Evolutionary conservation across 208 protist genomes (phyloP).

Genomic region (Strigomonas galati): DNA sequence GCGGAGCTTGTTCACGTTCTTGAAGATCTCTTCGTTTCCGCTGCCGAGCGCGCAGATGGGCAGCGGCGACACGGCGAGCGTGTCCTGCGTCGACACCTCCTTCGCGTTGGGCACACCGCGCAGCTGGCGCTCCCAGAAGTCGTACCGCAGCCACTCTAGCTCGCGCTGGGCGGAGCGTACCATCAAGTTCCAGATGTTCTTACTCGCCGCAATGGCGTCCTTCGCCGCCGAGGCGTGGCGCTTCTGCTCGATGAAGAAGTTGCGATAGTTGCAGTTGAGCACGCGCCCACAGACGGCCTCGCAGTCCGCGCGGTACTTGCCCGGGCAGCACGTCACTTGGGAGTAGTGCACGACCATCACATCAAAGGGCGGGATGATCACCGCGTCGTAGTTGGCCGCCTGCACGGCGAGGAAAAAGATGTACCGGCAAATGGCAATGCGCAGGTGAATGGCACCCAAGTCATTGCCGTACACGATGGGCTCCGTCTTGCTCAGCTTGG

Average conservation of each 20-base stretch:
- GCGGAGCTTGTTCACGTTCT: slow-evolving; percentile 19
- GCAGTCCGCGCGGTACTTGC: slow-evolving; percentile 78
- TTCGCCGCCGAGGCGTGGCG: slow-evolving; percentile 43
- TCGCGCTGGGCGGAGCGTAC: slow-evolving; percentile 71
- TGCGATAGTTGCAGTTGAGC: slow-evolving; percentile 83
- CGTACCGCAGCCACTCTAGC: slow-evolving; percentile 79
- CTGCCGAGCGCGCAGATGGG: not conserved
- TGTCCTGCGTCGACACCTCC: not conserved
- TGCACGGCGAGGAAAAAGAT: slow-evolving; percentile 89
- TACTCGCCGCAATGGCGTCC: slow-evolving; percentile 56
- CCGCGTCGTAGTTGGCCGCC: slow-evolving; percentile 81
- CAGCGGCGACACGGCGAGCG: slow-evolving; percentile 6
- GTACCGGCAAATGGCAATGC: slow-evolving; percentile 75
- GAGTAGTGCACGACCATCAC: slow-evolving; percentile 86
- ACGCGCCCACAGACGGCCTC: slow-evolving; percentile 81
- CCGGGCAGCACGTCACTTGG: slow-evolving; percentile 65
- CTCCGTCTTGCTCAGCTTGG: not conserved
- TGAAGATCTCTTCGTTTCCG: slow-evolving; percentile 13
- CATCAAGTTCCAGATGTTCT: slow-evolving; percentile 86
- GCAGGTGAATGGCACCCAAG: slow-evolving; percentile 38
- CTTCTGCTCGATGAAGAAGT: slow-evolving; percentile 67
- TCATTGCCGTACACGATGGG: slow-evolving; percentile 14
- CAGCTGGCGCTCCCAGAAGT: slow-evolving; percentile 76
- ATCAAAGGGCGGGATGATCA: slow-evolving; percentile 86
- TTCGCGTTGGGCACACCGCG: slow-evolving; percentile 1